These are phyloP conservation scores for Fusarium albidum DNA, from an alignment of 2,329 filamentous ascomycete species.

Conservation along the genomic window DNA sequence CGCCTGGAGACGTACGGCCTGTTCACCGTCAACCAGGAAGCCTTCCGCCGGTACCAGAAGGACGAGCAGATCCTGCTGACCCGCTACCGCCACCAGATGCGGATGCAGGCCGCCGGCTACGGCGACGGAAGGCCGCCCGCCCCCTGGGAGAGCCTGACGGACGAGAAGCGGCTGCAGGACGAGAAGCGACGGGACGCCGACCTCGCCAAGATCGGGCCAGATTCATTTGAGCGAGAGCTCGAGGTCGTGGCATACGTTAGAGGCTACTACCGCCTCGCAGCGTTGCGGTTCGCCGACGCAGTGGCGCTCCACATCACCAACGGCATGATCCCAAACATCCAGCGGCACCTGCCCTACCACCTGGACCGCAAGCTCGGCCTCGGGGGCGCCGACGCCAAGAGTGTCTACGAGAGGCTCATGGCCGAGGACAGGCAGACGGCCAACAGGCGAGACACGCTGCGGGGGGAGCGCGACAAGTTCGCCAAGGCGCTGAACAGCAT, in stretches of 20 bases:
- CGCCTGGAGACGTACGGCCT: constrained; percentile 62
- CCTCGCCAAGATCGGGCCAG: constrained; percentile 58
- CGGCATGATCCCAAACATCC: constrained; percentile 57
- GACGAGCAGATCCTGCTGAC: constrained; percentile 56
- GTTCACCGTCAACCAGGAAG: constrained; percentile 64
- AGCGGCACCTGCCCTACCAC: constrained; percentile 49
- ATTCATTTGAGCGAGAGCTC: constrained; percentile 68
- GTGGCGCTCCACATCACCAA: constrained; percentile 57
- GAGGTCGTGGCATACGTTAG: constrained; percentile 69
- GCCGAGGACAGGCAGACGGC: constrained; percentile 57
- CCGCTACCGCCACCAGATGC: constrained; percentile 58
- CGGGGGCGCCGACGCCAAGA: constrained; percentile 38
- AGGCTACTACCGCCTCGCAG: constrained; percentile 75
- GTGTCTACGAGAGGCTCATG: constrained; percentile 55
- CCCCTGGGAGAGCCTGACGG: constrained; percentile 56
- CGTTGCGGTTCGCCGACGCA: constrained; percentile 69
- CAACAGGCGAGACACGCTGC: constrained; percentile 50
- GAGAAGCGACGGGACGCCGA: constrained; percentile 52
- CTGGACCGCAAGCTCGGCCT: constrained; percentile 56
- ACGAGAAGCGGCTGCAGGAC: constrained; percentile 57
- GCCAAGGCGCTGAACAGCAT: constrained; percentile 57
- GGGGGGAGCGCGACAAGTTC: constrained; percentile 55
- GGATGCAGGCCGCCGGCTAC: constrained; percentile 53
- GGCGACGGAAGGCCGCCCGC: constrained; percentile 39
- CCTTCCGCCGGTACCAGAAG: constrained; percentile 54